A percentile compares a stretch with the other conserved stretches of the same genome.
phyloP scores from a whole-genome alignment of 495 filamentous ascomycete genomes.

The Tuber melanosporum region DNA sequence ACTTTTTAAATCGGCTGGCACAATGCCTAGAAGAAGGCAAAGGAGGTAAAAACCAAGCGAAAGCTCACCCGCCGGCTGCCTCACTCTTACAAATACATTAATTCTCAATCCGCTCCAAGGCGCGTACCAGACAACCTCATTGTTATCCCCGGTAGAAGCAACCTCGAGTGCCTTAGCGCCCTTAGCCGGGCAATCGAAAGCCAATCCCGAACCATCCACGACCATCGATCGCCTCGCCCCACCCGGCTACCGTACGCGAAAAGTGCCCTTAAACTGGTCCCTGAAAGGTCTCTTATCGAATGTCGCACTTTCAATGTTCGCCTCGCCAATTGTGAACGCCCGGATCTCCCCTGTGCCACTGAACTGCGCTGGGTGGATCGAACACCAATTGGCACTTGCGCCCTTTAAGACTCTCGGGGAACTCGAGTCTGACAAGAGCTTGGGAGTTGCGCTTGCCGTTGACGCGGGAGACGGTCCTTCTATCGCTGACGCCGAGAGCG shows the following conservation, averaged over 20 bases:
- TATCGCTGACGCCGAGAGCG: neutral
- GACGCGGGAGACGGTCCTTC: neutral
- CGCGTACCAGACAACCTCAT: neutral
- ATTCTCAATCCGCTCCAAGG: neutral
- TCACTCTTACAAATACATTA: neutral
- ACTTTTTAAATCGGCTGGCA: too few relatives aligned
- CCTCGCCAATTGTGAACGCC: neutral
- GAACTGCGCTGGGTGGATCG: neutral
- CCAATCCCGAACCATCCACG: neutral
- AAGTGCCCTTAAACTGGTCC: neutral
- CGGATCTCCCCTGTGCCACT: neutral
- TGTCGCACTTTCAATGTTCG: neutral
- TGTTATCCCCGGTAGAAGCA: neutral
- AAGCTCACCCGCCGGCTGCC: neutral
- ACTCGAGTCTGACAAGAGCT: neutral
- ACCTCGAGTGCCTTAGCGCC: neutral
- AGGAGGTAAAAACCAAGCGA: neutral
- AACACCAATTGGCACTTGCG: neutral
- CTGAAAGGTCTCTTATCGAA: neutral
- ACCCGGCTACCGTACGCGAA: neutral
- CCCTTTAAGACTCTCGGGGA: neutral
- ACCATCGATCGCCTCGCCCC: neutral
- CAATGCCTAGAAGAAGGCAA: neutral
- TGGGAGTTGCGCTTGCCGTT: neutral
- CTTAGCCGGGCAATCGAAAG: neutral